Evolutionary conservation across 1,284 basidiomycete species (phyloP), one percentile per base, ranked within the genome.

Genomic region (Moesziomyces sp.): DNA sequence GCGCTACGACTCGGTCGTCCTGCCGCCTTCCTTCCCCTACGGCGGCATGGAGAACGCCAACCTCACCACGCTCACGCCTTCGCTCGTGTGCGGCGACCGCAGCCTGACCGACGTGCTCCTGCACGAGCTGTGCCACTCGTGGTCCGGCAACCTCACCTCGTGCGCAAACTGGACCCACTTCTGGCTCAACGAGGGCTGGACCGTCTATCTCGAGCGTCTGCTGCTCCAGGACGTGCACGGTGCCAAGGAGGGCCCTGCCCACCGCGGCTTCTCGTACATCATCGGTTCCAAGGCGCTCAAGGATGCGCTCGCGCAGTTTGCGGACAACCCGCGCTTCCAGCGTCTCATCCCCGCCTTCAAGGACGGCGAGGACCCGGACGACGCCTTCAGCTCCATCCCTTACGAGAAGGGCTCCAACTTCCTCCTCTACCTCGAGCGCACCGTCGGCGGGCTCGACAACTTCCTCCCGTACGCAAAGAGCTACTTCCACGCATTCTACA

Each of bases 1-100:
- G 2, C 91, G 94, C 3, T 97, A 94, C 81, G 94, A 97, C 84
- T 86, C 95, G 8, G 87, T 98, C 30, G 91, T 98, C n/a, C 87
- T 97, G 9, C 96, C 96, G 0, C 91, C 93, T 16, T 92, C 92
- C 0, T 98, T 97, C 88, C 95, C 95, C 0, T 97, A 84, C 66
- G 85, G 85, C 23, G 84, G 83, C 30, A 83, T 83, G 81, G 81
- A 84, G 59, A 82, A 84, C 44, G 79, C 82, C 42, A 84, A 84
- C 62, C 52, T 83, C 13, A 82, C 80, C 44, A 81, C 81, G 6
- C 64, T 84, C 28, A 84, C 82, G 1, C 82, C 82, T 48, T 76
- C 73, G 40, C 64, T 84, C n/a, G 76, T 84, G 16, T 67, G 69
- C 55, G 82, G 82, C 21, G 79, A 83, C 53, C 76, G 74, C 45